Conservation (phyloP, 805 yeast species). For the Ogataea corticis region DNA sequence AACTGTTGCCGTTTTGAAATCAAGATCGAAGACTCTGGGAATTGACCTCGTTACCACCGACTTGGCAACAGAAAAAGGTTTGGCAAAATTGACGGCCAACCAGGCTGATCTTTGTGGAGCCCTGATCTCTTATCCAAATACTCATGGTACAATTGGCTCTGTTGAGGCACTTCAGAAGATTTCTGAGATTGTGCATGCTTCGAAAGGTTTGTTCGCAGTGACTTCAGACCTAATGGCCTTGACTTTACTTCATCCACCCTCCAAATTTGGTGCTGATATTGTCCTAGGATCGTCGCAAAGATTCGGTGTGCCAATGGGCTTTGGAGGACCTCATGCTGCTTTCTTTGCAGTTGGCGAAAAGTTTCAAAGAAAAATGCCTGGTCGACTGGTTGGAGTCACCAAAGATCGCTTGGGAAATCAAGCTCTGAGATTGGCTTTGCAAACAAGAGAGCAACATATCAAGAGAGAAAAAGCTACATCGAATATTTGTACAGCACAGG, state of each 20-base stretch:
- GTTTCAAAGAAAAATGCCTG: conserved; percentile 91
- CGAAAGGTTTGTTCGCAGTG: conserved; percentile 75
- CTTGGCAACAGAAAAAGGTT: conserved; percentile 44
- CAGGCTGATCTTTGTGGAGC: conserved; percentile 66
- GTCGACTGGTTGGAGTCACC: conserved; percentile 90
- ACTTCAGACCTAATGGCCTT: conserved; percentile 93
- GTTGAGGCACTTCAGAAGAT: conserved; percentile 50
- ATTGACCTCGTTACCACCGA: conserved; percentile 64
- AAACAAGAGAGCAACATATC: conserved; percentile 98
- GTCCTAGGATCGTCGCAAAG: conserved; percentile 92
- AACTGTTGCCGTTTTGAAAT: conserved; percentile 72
- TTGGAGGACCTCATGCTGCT: conserved; percentile 99
- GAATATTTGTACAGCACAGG: conserved; percentile 98
- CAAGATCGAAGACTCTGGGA: conserved; percentile 76
- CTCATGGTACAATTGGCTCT: conserved; percentile 70
- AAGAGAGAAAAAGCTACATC: conserved; percentile 97
- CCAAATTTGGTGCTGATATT: conserved; percentile 86
- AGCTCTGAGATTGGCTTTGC: conserved; percentile 92
- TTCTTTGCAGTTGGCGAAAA: conserved; percentile 85
- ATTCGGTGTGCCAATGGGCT: conserved; percentile 97
- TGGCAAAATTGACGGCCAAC: conserved; percentile 36
- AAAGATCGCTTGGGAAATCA: conserved; percentile 87
- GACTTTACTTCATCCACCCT: conserved; percentile 82
- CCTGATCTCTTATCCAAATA: conserved; percentile 85
- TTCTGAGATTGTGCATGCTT: conserved; percentile 63